Base-by-base conservation (phyloP, 164 flowering plant species). In the Magnolia sinica region DNA sequence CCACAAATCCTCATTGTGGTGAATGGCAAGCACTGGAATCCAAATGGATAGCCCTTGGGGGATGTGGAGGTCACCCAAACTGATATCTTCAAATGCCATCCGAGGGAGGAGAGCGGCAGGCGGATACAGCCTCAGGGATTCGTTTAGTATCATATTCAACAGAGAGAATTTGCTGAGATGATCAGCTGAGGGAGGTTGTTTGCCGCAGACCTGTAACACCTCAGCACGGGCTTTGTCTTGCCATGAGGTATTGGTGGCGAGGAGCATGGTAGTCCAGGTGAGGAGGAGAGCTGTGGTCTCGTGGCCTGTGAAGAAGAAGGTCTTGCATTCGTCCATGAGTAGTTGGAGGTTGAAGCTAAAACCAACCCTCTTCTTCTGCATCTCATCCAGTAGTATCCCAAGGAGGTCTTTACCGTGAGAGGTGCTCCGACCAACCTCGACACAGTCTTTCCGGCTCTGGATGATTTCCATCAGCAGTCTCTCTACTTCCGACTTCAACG, bases 271-370 rank as follows among this genome's bases (percentile, higher is more conserved):
- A 1, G 98, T 92, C 99, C 99, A 96, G 1, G 98, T 96, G 76
- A 94, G 97, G 13, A 91, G 82, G 1, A 96, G 89, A 8, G 99
- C 92, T 3, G 97, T 92, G 49, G 99, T 96, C 51, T 96, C 99
- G 77, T 94, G 97, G 3, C 99, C 99, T 1, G 98, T 91, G 76
- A 94, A 96, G 84, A 91, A 92, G 86, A 96, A 94, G 2, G 99
- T 96, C 82, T 96, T 96, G 87, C 93, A 91, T 76, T 96, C 99
- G 76, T 96, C 98, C 97, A 94, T 93, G 7, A 96, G 85, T 27
- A 91, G 13, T 71, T 93, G 93, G 31, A 88, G 77, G 71, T 87
- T 89, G 51, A 89, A 74, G 79, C 82, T 84, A 27, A 88, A 87
- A 2, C 85, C 89, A 2, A 68, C 71, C 73, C 77, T 84, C 67